Base-by-base conservation (phyloP, 108 stramenopile genomes). In the Skeletonema potamos region DNA sequence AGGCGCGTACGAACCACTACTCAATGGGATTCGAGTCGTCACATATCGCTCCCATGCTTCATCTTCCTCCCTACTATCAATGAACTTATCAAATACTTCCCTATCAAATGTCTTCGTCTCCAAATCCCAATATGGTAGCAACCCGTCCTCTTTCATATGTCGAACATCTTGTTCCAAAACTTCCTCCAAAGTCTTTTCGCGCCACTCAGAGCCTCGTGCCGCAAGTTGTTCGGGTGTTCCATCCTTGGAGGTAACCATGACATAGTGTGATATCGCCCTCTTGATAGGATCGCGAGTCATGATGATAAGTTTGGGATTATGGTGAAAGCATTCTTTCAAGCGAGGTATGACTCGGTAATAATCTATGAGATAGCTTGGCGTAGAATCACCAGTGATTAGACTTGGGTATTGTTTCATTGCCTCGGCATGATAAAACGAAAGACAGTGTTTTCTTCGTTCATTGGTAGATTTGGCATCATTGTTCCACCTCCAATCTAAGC, bases 401-500 rank as follows among this genome's bases (percentile, higher is more conserved):
- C 84, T 78, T 15, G 96, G 90, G 64, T 94, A 87, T 1, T 39
- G 56, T 22, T 82, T 66, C 71, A 97, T 82, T 18, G 76, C 72
- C 27, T 87, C 79, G 13, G 81, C 74, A 57, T 91, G 74, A 73
- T 91, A 98, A 72, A 94, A 99, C 30, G 84, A 80, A 20, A 89
- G 71, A 71, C 91, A 93, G 55, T 82, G 73, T 39, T 68, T 59
- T 36, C 70, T 79, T 66, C 83, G 82, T 63, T 76, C 57, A 32
- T 82, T 73, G 46, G 66, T 74, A 7, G 83, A 82, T 22, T 66
- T 67, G 7, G 86, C 58, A 15, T 69, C 44, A 4, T 77, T 82
- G 33, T 88, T 81, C 96, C 98, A 98, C 27, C 96, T 76, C 97
- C 97, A 98, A 71, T 99, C 97, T 22, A 99, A 82, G 62, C 92